Evolutionary conservation across 176 grass and related monocot genomes (phyloP).

Genomic region (Hordeum marinum): DNA sequence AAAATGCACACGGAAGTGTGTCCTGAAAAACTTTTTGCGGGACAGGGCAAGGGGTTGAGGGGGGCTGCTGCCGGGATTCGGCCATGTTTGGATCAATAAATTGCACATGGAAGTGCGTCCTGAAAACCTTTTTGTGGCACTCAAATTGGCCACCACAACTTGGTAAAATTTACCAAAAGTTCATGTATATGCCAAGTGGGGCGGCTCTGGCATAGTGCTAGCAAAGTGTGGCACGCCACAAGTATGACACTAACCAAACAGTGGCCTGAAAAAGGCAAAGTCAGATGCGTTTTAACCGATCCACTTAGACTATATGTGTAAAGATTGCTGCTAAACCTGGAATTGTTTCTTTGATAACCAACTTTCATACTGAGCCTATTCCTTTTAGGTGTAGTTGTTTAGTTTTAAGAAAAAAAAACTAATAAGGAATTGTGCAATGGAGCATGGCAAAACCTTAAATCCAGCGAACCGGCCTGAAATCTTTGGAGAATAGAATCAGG

Average conservation of each 20-base stretch:
- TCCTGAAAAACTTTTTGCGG: not conserved
- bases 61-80: too few species aligned
- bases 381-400: not conserved
- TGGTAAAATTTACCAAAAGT: not conserved
- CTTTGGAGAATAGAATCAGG: conserved; percentile 2
- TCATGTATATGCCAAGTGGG: not conserved
- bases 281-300: not conserved
- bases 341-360: not conserved
- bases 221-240: not conserved
- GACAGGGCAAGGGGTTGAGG: too few species aligned
- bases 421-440: not conserved
- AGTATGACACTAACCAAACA: not conserved
- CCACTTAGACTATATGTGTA: not conserved
- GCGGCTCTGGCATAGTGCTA: not conserved
- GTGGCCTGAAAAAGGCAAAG: not conserved
- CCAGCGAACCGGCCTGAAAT: conserved; percentile 15
- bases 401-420: not conserved
- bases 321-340: not conserved
- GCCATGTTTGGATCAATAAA: not conserved
- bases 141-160: not conserved
- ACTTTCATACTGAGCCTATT: not conserved
- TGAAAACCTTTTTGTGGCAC: not conserved
- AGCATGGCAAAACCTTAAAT: conserved; percentile 28
- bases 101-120: not conserved
- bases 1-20: not conserved